Percentiles rank a stretch among this genome's conserved stretches.
These are phyloP conservation scores for Pachyrhizus erosus DNA, from an alignment of 306 rosid genomes.

Conservation along the genomic window DNA sequence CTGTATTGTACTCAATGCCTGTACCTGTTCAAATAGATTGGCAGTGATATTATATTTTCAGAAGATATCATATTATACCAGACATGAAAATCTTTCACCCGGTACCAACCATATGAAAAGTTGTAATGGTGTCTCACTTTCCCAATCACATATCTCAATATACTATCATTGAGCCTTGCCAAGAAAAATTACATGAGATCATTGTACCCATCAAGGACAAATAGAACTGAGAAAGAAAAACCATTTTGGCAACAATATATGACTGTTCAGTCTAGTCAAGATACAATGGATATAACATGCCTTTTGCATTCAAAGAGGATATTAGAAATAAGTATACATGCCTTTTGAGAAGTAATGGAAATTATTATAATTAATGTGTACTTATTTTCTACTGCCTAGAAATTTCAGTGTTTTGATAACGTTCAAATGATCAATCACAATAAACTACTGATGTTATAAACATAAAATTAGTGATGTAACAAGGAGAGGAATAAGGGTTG, in stretches of 20 bases:
- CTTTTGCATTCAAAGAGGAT: slow-evolving; percentile 19
- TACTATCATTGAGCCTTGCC: neutral
- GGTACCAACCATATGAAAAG: neutral
- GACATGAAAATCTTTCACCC: slow-evolving; percentile 3
- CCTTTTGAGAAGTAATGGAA: neutral
- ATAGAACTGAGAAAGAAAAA: neutral
- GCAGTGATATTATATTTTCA: slow-evolving; percentile 8
- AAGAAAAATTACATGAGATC: slow-evolving; percentile 15
- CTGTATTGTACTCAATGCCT: neutral
- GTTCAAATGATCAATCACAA: neutral
- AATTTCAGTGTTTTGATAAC: neutral
- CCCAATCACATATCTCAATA: neutral
- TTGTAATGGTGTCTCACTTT: neutral
- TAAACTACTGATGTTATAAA: neutral
- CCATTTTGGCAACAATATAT: neutral
- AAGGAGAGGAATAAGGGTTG: neutral
- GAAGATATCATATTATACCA: neutral
- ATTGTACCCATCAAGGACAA: neutral
- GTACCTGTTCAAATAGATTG: neutral
- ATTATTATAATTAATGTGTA: neutral
- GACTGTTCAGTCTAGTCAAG: neutral
- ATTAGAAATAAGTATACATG: neutral
- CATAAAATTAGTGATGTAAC: neutral
- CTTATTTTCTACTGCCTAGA: neutral
- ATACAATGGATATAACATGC: too few relatives aligned